Conservation (phyloP, 164 flowering plant species). For the Tetrastigma voinierianum region DNA sequence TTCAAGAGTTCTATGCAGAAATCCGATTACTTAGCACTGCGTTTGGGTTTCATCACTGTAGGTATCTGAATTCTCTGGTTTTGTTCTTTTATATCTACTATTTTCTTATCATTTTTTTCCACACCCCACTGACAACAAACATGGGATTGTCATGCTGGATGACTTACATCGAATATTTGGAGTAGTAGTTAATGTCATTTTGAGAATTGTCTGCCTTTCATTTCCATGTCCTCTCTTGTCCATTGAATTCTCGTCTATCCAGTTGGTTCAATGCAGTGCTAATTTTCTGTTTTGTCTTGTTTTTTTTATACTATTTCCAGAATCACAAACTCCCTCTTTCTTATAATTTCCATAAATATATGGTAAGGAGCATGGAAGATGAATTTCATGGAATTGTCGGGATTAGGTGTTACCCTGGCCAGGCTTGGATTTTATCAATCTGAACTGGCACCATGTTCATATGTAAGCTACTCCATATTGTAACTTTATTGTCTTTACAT, state of each 20-base stretch:
- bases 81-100: neutral
- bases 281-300: neutral
- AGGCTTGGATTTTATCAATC: neutral
- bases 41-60: constrained; percentile 86
- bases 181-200: neutral
- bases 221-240: too few relatives aligned
- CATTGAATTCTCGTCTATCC: too few relatives aligned
- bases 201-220: neutral
- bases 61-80: constrained; percentile 29
- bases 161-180: too few relatives aligned
- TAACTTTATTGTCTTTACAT: too few relatives aligned
- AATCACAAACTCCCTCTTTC: constrained; percentile 80
- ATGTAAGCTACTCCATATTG: neutral
- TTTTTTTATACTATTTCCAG: constrained; percentile 35
- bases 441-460: neutral
- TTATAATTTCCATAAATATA: constrained; percentile 85
- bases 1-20: constrained; percentile 68
- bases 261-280: too few relatives aligned
- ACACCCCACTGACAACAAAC: too few relatives aligned
- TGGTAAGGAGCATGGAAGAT: constrained; percentile 98
- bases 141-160: too few relatives aligned
- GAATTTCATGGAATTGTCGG: constrained; percentile 92
- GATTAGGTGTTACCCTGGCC: constrained; percentile 53
- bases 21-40: constrained; percentile 81
- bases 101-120: neutral